Percentiles rank a stretch among this genome's conserved stretches.
These are phyloP conservation scores for Taiozyma sp. DNA, from an alignment of 1,139 yeast species.

Conservation along the genomic window DNA sequence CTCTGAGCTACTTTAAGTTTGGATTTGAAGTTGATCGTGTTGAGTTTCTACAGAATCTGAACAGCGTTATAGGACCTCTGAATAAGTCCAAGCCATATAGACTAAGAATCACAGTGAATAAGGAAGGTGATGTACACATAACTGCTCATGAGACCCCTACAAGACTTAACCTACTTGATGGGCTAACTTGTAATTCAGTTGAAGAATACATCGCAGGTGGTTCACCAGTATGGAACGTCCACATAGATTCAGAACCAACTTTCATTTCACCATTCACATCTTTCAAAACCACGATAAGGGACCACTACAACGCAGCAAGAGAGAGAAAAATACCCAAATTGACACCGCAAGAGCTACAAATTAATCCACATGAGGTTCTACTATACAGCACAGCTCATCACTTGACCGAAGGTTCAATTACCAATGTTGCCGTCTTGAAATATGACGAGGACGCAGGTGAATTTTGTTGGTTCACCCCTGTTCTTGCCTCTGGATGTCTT, in stretches of 20 bases:
- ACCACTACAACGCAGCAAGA: slow-evolving; percentile 61
- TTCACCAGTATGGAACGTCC: slow-evolving; percentile 49
- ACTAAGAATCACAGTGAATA: slow-evolving; percentile 49
- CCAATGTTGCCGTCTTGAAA: slow-evolving; percentile 65
- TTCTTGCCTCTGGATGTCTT: slow-evolving; percentile 70
- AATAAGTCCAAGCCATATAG: slow-evolving; percentile 41
- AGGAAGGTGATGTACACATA: slow-evolving; percentile 44
- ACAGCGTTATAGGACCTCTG: slow-evolving; percentile 33
- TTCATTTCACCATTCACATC: slow-evolving; percentile 75
- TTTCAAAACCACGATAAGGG: slow-evolving; percentile 79
- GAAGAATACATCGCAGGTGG: slow-evolving; percentile 6
- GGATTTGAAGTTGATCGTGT: slow-evolving; percentile 38
- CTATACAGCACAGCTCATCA: slow-evolving; percentile 56
- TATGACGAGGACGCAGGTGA: slow-evolving; percentile 24
- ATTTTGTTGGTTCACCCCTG: slow-evolving; percentile 76
- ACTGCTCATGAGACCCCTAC: slow-evolving; percentile 43
- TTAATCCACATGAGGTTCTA: slow-evolving; percentile 61
- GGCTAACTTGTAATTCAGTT: slow-evolving; percentile 21
- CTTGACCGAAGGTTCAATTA: slow-evolving; percentile 81
- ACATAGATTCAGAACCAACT: slow-evolving; percentile 51
- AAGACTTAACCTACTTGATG: slow-evolving; percentile 41
- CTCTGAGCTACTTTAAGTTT: slow-evolving; percentile 54
- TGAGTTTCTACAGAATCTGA: slow-evolving; percentile 40
- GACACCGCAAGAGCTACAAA: slow-evolving; percentile 27
- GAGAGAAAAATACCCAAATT: slow-evolving; percentile 29